Conservation (phyloP, 805 yeast genomes). For the Candida easanensis region DNA sequence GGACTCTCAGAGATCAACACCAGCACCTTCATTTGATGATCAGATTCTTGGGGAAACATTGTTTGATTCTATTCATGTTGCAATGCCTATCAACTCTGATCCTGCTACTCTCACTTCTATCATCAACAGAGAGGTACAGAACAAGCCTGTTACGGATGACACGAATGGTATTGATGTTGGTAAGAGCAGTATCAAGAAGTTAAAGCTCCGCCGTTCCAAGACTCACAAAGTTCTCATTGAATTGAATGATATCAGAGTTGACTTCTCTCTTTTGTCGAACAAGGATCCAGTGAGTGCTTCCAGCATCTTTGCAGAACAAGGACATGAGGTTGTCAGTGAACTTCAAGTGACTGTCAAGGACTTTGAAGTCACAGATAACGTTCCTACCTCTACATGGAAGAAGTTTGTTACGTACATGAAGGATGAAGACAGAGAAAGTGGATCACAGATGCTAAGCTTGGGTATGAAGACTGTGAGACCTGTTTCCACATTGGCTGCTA, state of each 20-base stretch:
- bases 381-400: slow-evolving; percentile 89
- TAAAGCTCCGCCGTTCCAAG: slow-evolving; percentile 64
- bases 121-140: slow-evolving; percentile 51
- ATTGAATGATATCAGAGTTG: slow-evolving; percentile 48
- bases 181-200: slow-evolving; percentile 35
- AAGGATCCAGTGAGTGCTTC: slow-evolving; percentile 41
- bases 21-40: slow-evolving; percentile 6
- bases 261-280: slow-evolving; percentile 42
- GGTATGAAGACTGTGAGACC: slow-evolving; percentile 63
- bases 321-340: slow-evolving; percentile 46
- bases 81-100: slow-evolving; percentile 46
- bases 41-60: slow-evolving; percentile 56
- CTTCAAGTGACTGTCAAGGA: slow-evolving; percentile 49
- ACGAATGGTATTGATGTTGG: slow-evolving; percentile 21
- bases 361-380: slow-evolving; percentile 67
- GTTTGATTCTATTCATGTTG: slow-evolving; percentile 77
- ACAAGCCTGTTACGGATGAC: slow-evolving; percentile 14
- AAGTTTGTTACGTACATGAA: slow-evolving; percentile 71
- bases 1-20: slow-evolving; percentile 4
- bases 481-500: slow-evolving; percentile 55
- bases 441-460: slow-evolving; percentile 58
- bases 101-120: slow-evolving; percentile 45
- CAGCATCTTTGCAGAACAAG: slow-evolving; percentile 22
- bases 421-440: slow-evolving; percentile 64
- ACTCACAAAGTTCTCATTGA: slow-evolving; percentile 58